phyloP scores from a whole-genome alignment of 2,329 filamentous ascomycete species.

The Diaporthe velutina region DNA sequence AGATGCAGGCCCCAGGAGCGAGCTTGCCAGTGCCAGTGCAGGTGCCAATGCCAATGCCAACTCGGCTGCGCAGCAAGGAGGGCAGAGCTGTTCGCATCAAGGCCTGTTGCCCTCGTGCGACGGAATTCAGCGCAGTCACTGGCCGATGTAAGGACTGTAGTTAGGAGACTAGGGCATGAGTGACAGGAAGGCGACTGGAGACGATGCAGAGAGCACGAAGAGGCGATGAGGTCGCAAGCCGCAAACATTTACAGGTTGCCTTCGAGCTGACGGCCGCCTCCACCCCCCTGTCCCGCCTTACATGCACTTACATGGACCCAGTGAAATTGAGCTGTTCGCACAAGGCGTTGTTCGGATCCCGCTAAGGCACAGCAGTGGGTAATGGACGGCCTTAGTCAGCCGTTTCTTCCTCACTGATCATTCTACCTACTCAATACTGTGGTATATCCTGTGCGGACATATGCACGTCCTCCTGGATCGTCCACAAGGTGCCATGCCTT shows the following conservation, averaged over 20 bases:
- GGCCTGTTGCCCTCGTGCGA: conserved; percentile 34
- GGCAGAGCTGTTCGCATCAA: conserved; percentile 39
- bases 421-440: too few relatives aligned
- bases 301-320: conserved; percentile 23
- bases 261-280: conserved; percentile 10
- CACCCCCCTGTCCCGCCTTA: conserved; percentile 4
- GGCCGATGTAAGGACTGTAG: conserved; percentile 11
- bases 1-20: conserved; percentile 3
- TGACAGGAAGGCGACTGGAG: background rate
- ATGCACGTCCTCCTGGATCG: background rate
- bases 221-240: conserved; percentile 20
- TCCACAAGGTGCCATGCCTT: background rate
- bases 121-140: conserved; percentile 12
- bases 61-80: conserved; percentile 39
- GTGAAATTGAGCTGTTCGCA: conserved; percentile 27
- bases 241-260: conserved; percentile 33
- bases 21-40: conserved; percentile 22
- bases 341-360: conserved; percentile 3
- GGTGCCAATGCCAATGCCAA: conserved; percentile 22
- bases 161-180: background rate
- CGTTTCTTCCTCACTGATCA: background rate
- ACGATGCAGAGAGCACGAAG: background rate
- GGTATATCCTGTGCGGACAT: background rate
- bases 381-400: conserved; percentile 11
- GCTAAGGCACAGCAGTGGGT: background rate